Base-by-base conservation (phyloP, 345 rosid genomes). In the Excoecaria agallocha region DNA sequence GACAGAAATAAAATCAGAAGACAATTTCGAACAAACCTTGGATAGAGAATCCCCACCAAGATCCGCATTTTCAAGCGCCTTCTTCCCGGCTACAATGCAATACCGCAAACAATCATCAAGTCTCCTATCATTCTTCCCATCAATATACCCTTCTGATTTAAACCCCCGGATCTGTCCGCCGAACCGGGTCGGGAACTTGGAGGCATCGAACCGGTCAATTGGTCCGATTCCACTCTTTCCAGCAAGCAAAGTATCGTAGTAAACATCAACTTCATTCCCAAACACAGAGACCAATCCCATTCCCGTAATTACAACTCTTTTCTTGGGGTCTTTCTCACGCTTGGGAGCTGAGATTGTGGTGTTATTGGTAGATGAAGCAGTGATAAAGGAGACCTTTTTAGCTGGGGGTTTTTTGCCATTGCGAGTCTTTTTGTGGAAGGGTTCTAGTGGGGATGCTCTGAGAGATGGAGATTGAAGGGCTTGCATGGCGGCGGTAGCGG, bases 131-230 rank as follows among this genome's bases (percentile, higher is more conserved):
- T 93, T 96, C 87, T 96, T 96, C 39, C 97, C 97, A 74, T 93
- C 98, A 74, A 96, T 91, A 80, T 89, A 90, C 4, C 97, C 99
- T 74, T 87, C 76, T 0, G 96, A 82, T 70, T 43, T 76, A 84
- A 96, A 93, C 71, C 99, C 98, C 46, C 92, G 90, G 86, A 96
- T 91, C 97, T 96, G 99, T 24, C 98, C 99, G 6, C 86, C 99
- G 85, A 96, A 96, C 70, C 98, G 82, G 69, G 99, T 93, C 0
- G 99, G 98, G 67, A 93, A 93, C 87, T 93, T 93, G 38, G 96
- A 93, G 2, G 97, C 97, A 78, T 96, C 99, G 73, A 96, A 96
- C 37, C 98, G 86, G 78, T 96, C 99, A 73, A 96, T 96, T 45
- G 76, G 83, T 39, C 91, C 83, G 84, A 96, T 90, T 74, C 98